Evolutionary conservation across 2,329 filamentous ascomycete species (phyloP), one percentile per base, ranked within the genome.

Genomic region (Mariannaea sp.): DNA sequence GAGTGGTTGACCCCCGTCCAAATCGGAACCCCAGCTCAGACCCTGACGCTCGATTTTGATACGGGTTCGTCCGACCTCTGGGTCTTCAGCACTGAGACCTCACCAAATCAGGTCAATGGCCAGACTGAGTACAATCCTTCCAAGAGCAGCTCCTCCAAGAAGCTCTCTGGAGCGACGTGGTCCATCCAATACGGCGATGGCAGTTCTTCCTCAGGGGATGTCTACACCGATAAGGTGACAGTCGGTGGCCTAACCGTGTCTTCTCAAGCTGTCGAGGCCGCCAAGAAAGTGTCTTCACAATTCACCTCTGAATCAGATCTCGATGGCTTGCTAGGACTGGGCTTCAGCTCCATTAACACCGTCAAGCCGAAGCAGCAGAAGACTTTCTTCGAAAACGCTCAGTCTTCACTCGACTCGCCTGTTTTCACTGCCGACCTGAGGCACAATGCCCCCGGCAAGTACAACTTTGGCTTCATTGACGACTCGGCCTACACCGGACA

Each of bases 401-500:
- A 53, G 35, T 33, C 48, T 6, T 7, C 36, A 12, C 36, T 39
- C 9, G 20, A 22, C 13, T n/a, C 36, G 10, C 36, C 36, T 19
- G 36, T 39, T 17, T 88, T 92, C 72, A 89, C 88, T 0, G 87
- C 86, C 19, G 80, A 87, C 55, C 77, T 93, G 38, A 82, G 83
- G 65, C 78, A 81, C 59, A 76, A 64, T 30, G 57, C 63, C 10
- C 58, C 68, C 2, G 88, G 88, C 39, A 79, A 81, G 24, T 92
- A 90, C 73, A 85, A 90, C 66, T 92, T 92, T 64, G 89, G 89
- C 55, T 79, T 71, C 61, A 85, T 92, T 64, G 86, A 92, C 68
- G 67, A 65, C 2, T 73, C 73, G 50, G 84, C 88, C 62, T 88
- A 87, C 69, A 76, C 70, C 2, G 88, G 88, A 27, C 64, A 78